Conservation (phyloP, 2,329 filamentous ascomycete species). For the Microcyclospora pomicola region DNA sequence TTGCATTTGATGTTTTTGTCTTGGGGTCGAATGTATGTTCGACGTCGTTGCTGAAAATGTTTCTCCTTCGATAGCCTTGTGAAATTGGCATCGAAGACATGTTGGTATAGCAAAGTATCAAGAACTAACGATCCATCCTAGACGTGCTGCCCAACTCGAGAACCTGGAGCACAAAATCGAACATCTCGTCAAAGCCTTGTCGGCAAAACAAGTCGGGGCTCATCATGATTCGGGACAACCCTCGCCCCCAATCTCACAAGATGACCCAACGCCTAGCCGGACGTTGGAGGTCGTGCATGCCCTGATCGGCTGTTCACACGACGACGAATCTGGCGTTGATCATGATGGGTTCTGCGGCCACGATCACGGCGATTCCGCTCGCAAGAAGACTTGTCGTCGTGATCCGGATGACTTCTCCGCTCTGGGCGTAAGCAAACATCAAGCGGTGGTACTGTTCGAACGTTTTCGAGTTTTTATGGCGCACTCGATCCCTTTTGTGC, state of each 20-base stretch:
- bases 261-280: neutral
- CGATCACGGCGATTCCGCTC: neutral
- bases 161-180: conserved; percentile 22
- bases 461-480: conserved; percentile 17
- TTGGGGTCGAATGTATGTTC: neutral
- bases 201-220: conserved; percentile 6
- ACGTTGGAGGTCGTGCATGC: neutral
- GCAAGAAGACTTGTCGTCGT: neutral
- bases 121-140: conserved; percentile 5
- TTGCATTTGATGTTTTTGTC: neutral
- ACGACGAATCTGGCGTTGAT: too few relatives aligned
- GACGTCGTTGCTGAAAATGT: neutral
- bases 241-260: conserved; percentile 11
- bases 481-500: conserved; percentile 14
- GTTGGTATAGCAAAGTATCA: too few relatives aligned
- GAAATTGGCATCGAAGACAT: too few relatives aligned
- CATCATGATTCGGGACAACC: conserved; percentile 8
- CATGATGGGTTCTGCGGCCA: neutral
- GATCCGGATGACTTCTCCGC: neutral
- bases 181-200: conserved; percentile 19
- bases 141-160: conserved; percentile 21
- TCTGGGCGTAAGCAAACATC: conserved; percentile 9
- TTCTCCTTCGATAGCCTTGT: too few relatives aligned
- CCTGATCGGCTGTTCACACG: neutral
- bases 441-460: conserved; percentile 16